Conservation (phyloP, 192 early-diverging fungal species). For the Podila minutissima region DNA sequence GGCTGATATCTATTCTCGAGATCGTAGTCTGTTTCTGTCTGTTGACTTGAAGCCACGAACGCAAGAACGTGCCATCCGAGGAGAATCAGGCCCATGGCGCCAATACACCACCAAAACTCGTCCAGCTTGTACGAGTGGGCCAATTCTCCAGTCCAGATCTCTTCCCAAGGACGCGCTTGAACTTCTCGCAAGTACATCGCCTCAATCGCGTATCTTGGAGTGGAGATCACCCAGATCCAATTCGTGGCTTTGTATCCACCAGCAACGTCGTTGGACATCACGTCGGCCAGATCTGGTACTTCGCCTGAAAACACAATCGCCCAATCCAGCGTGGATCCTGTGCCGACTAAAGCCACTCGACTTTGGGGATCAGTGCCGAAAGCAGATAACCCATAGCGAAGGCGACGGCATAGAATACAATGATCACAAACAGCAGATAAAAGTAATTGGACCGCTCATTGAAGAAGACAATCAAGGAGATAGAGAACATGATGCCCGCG, state of each 20-base stretch:
- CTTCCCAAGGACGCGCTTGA: slow-evolving; percentile 47
- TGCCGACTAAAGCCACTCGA: slow-evolving; percentile 59
- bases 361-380: slow-evolving; percentile 54
- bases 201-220: slow-evolving; percentile 72
- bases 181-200: slow-evolving; percentile 67
- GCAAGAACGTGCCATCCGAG: slow-evolving; percentile 64
- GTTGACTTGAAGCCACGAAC: slow-evolving; percentile 63
- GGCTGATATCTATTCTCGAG: too few species aligned
- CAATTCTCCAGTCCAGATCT: slow-evolving; percentile 28
- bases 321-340: slow-evolving; percentile 73
- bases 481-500: slow-evolving; percentile 64
- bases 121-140: slow-evolving; percentile 52
- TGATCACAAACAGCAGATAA: slow-evolving; percentile 56
- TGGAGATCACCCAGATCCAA: slow-evolving; percentile 70
- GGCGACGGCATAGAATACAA: slow-evolving; percentile 60
- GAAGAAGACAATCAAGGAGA: slow-evolving; percentile 67
- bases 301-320: slow-evolving; percentile 64
- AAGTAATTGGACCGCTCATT: slow-evolving; percentile 49
- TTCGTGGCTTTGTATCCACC: slow-evolving; percentile 33
- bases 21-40: slow-evolving; percentile 31
- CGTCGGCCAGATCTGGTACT: slow-evolving; percentile 59
- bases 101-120: slow-evolving; percentile 55
- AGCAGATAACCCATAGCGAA: slow-evolving; percentile 70
- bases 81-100: slow-evolving; percentile 51
- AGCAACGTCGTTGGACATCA: slow-evolving; percentile 24